Evolutionary conservation across 1,284 basidiomycete species (phyloP), one percentile per base, ranked within the genome.

Genomic region (Puccinia brachypodii): DNA sequence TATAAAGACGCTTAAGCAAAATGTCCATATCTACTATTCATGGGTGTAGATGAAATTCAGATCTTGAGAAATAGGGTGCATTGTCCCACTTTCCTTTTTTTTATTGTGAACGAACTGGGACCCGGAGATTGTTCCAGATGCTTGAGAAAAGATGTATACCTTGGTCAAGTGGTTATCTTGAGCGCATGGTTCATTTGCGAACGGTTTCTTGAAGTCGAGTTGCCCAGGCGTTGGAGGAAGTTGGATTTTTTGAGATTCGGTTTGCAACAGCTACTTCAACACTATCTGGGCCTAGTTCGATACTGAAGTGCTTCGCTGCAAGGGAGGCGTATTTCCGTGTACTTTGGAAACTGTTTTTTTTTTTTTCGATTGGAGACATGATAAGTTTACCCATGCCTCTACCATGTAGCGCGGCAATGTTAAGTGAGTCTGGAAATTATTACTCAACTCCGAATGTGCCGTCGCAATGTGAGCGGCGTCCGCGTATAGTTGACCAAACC

Each of bases 371-470:
- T n/a, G n/a, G n/a, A n/a, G n/a, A n/a, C n/a, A n/a, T n/a, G 31
- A 19, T 76, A 16, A 76, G 25, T 42, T 25, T 19, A 22, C 36
- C 25, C 36, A 58, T 53, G 3, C 36, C 11, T 28, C 9, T 8
- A 56, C n/a, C 16, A 14, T n/a, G n/a, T n/a, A n/a, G n/a, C n/a
- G n/a, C 14, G 58, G 50, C 22, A 33, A 56, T 14, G 22, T 25
- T 19, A 22, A 60, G 28, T 58, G 31, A 62, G 44, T 14, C 7
- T 13, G 13, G 44, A 38, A 76, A 62, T 25, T 44, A 16, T 22
- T 40, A 80, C 77, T 80, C 77, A 71, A 81, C 78, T 81, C 78
- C 13, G 78, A 81, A 60, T 81, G 78, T 22, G 78, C 71, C 6
- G 36, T 33, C 16, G 78, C 56, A 38, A 81, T 38, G 56, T 81